Percentiles rank a stretch among this genome's conserved stretches.
Evolutionary conservation across 1,284 basidiomycete genomes (phyloP).

Genomic region (Uromyces viciae-fabae): DNA sequence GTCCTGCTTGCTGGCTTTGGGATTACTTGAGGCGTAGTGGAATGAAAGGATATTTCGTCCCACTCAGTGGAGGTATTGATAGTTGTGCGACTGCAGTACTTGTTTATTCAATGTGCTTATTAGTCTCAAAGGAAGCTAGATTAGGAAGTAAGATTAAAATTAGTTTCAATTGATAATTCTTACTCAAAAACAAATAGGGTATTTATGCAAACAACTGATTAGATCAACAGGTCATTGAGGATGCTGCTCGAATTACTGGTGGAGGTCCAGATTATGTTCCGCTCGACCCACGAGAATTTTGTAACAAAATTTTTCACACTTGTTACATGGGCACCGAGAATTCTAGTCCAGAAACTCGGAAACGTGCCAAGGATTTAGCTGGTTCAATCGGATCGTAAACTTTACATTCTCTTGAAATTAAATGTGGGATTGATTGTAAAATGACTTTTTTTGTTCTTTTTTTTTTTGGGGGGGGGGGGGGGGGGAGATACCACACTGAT

Average conservation of each 20-base stretch:
- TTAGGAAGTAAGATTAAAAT: conserved; percentile 28
- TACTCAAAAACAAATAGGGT: no score
- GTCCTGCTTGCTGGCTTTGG: conserved; percentile 45
- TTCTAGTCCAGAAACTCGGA: conserved; percentile 40
- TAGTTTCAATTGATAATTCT: neutral
- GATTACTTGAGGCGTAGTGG: conserved; percentile 41
- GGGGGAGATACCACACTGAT: conserved; percentile 28
- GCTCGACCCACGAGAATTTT: conserved; percentile 33
- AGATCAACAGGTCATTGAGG: conserved; percentile 44
- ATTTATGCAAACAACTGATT: no score
- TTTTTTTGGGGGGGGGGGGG: neutral
- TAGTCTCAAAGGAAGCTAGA: conserved; percentile 39
- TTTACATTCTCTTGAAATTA: neutral
- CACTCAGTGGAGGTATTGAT: conserved; percentile 43
- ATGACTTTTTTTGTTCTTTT: neutral
- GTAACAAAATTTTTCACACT: conserved; percentile 42
- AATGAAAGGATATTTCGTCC: conserved; percentile 43
- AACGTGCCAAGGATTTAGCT: conserved; percentile 39
- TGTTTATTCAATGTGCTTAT: conserved; percentile 44
- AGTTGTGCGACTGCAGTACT: conserved; percentile 41
- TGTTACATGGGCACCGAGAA: conserved; percentile 45
- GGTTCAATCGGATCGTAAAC: conserved; percentile 27
- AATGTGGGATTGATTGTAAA: neutral
- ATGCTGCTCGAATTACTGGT: conserved; percentile 24
- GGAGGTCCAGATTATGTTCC: conserved; percentile 25